phyloP scores from a whole-genome alignment of 148 eudicot genomes.

The Cornus controversa region DNA sequence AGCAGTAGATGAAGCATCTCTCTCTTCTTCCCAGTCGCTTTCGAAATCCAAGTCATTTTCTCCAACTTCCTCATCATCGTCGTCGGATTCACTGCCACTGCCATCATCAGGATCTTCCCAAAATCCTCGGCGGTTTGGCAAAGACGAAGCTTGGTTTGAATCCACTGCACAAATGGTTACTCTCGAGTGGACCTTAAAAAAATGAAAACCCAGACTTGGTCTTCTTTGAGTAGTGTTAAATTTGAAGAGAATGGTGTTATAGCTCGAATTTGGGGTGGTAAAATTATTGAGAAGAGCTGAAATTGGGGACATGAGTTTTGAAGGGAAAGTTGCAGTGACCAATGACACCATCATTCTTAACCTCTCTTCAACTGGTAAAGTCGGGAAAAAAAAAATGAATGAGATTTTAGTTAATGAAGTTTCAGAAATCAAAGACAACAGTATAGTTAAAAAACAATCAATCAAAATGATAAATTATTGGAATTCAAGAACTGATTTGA shows the following conservation, averaged over 20 bases:
- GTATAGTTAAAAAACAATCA: too few species aligned
- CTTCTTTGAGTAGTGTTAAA: not conserved
- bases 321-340: not conserved
- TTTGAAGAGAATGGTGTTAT: not conserved
- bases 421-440: too few species aligned
- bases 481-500: too few species aligned
- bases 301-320: not conserved
- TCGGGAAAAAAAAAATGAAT: not conserved
- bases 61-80: conserved; percentile 37
- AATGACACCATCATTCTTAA: conserved; percentile 1
- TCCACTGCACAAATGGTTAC: not conserved
- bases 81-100: conserved; percentile 63
- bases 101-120: conserved; percentile 96
- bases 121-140: conserved; percentile 18
- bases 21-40: conserved; percentile 81
- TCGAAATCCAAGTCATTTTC: conserved; percentile 78
- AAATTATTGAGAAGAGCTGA: not conserved
- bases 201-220: not conserved
- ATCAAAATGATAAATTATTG: too few species aligned
- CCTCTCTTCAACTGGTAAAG: not conserved
- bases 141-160: not conserved
- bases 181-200: not conserved
- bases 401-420: too few species aligned
- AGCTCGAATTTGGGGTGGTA: not conserved
- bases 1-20: conserved; percentile 23